Base-by-base conservation (phyloP, 1,284 basidiomycete genomes). In the Polyporus tsugae region DNA sequence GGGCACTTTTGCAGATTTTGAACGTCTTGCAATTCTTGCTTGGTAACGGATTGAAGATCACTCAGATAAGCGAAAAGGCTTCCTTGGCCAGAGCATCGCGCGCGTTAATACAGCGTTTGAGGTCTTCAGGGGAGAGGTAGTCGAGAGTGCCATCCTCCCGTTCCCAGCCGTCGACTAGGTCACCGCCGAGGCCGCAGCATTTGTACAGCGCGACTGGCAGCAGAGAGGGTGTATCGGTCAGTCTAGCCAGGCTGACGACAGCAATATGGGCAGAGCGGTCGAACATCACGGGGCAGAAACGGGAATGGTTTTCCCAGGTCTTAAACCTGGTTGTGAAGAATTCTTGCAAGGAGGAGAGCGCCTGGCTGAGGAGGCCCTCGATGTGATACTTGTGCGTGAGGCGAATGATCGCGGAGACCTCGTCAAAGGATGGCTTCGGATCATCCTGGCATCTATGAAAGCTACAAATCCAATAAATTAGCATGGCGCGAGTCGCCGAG, bases 301-400 rank as follows among this genome's bases (percentile, higher is more conserved):
- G 0, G 3, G 29, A 35, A 9, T 55, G 15, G 5, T 35, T 6
- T 0, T 55, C 52, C 52, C 52, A 55, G 2, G 17, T 13, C 33
- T 29, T 6, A 29, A 55, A 55, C 1, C 25, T 53, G 25, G 52
- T 29, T 5, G 42, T 6, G 22, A 62, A 49, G 36, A 9, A 64
- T 11, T 46, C 55, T 19, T 60, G 39, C 2, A 64, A 38, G 6
- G n/a, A 22, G 17, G 19, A 49, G 0, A 66, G 22, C 3, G 60
- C 62, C 13, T 62, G 38, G 4, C 17, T 46, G 22, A 39, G 52
- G 5, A 67, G 17, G 38, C n/a, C n/a, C 19, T 63, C 57, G 9
- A 65, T 19, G n/a, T 52, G 22, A 46, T 69, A 69, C 42, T 65
- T 69, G 41, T 65, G 60, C 2, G 64, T 53, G 49, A 69, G 60